These are phyloP conservation scores for Brassica rapa DNA, from an alignment of 345 rosid species.

Conservation along the genomic window DNA sequence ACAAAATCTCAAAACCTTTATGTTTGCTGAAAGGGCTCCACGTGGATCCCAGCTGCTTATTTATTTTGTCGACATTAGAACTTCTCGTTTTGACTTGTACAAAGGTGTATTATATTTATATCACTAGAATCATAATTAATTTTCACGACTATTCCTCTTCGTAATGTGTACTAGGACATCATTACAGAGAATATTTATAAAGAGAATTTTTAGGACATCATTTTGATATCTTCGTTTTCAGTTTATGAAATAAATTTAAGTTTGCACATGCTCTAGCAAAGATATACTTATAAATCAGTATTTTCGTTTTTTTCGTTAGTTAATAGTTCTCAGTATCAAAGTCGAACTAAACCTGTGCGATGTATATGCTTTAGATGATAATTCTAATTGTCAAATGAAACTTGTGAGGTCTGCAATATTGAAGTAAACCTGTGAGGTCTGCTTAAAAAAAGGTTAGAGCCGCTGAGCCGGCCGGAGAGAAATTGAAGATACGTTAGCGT, in stretches of 20 bases:
- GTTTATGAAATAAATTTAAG: too few species aligned
- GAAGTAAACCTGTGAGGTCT: background rate
- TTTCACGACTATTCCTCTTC: background rate
- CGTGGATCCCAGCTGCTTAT: constrained; percentile 10
- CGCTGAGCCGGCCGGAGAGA: background rate
- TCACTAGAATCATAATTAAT: background rate
- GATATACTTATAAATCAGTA: too few species aligned
- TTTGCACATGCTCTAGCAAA: too few species aligned
- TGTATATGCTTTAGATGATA: background rate
- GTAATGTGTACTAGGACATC: background rate
- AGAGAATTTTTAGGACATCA: too few species aligned
- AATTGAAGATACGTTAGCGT: background rate
- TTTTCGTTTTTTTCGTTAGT: background rate
- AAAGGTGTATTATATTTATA: background rate
- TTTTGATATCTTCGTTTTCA: background rate
- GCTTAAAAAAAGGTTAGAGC: background rate
- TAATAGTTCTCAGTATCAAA: background rate
- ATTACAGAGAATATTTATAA: background rate
- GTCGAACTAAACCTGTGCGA: background rate
- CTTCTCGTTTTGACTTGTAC: background rate
- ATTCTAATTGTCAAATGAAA: background rate
- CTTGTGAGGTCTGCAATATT: background rate
- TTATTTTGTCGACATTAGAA: constrained; percentile 11
- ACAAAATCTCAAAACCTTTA: constrained; percentile 27
- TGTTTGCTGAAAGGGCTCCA: constrained; percentile 10